These are phyloP conservation scores for Trichoderma koningiopsis DNA, from an alignment of 2,329 filamentous ascomycete species.

Conservation along the genomic window DNA sequence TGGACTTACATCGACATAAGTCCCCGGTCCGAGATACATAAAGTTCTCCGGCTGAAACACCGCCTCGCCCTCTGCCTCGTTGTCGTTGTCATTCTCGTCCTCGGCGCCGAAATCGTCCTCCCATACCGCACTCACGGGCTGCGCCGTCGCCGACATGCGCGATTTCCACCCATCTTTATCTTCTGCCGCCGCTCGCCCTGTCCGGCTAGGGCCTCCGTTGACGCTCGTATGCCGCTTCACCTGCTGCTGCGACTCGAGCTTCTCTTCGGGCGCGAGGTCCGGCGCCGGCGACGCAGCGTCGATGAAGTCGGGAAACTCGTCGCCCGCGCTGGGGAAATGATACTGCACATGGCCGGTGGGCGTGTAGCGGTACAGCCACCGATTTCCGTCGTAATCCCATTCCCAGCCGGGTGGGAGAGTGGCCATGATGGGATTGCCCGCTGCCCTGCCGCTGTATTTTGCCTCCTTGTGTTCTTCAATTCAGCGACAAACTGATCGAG, in stretches of 20 bases:
- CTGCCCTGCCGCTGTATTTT: not conserved
- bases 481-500: not conserved
- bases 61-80: slow-evolving; percentile 38
- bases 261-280: slow-evolving; percentile 54
- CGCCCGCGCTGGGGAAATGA: slow-evolving; percentile 58
- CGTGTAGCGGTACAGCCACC: slow-evolving; percentile 62
- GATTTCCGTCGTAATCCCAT: slow-evolving; percentile 57
- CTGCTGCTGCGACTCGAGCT: slow-evolving; percentile 55
- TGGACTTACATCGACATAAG: slow-evolving; percentile 50
- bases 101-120: slow-evolving; percentile 33
- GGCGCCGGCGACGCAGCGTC: slow-evolving; percentile 42
- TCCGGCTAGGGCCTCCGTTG: slow-evolving; percentile 16
- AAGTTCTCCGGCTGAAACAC: slow-evolving; percentile 57
- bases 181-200: not conserved
- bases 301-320: slow-evolving; percentile 59
- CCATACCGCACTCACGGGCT: slow-evolving; percentile 39
- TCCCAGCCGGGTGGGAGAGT: slow-evolving; percentile 58
- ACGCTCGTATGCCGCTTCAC: slow-evolving; percentile 41
- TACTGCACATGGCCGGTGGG: slow-evolving; percentile 58
- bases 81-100: slow-evolving; percentile 21
- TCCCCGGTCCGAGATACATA: slow-evolving; percentile 54
- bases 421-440: slow-evolving; percentile 25
- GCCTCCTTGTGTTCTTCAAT: not conserved
- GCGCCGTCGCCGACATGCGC: slow-evolving; percentile 40
- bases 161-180: slow-evolving; percentile 26